These are phyloP conservation scores for Lyophyllum decastes DNA, from an alignment of 768 basidiomycete species.

Conservation along the genomic window DNA sequence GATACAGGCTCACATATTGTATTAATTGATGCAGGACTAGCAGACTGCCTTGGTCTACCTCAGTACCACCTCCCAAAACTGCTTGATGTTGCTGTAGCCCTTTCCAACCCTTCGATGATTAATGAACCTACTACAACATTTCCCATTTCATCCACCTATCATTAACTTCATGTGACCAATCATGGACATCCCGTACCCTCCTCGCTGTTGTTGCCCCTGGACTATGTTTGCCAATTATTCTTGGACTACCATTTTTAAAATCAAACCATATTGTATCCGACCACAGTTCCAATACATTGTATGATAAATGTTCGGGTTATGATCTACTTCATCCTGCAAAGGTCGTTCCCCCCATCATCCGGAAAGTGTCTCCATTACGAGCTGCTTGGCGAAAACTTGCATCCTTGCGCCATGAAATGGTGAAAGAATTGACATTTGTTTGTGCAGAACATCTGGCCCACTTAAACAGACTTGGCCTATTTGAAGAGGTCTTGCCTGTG, in stretches of 20 bases:
- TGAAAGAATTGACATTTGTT: neutral
- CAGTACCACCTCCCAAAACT: conserved; percentile 1
- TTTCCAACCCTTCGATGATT: neutral
- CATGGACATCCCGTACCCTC: neutral
- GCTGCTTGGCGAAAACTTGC: too few relatives aligned
- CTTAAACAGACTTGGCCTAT: neutral
- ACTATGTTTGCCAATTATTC: neutral
- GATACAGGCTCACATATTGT: conserved; percentile 31
- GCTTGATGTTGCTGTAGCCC: neutral
- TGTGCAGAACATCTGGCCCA: neutral
- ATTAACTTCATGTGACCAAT: neutral
- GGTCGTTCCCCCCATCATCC: neutral
- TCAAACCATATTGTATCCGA: conserved; percentile 26
- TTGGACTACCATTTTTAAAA: neutral
- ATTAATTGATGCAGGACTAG: conserved; percentile 27
- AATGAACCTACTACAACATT: neutral
- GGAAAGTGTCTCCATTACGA: neutral
- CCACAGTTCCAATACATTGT: conserved; percentile 12
- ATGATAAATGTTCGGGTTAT: conserved; percentile 12
- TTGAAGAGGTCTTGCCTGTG: neutral
- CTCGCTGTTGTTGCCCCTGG: neutral
- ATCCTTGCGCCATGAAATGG: neutral
- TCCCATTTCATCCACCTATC: neutral
- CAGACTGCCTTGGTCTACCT: conserved; percentile 10
- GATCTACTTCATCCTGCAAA: conserved; percentile 1